Conservation (phyloP, 495 filamentous ascomycete genomes). For the Rhypophila decipiens region DNA sequence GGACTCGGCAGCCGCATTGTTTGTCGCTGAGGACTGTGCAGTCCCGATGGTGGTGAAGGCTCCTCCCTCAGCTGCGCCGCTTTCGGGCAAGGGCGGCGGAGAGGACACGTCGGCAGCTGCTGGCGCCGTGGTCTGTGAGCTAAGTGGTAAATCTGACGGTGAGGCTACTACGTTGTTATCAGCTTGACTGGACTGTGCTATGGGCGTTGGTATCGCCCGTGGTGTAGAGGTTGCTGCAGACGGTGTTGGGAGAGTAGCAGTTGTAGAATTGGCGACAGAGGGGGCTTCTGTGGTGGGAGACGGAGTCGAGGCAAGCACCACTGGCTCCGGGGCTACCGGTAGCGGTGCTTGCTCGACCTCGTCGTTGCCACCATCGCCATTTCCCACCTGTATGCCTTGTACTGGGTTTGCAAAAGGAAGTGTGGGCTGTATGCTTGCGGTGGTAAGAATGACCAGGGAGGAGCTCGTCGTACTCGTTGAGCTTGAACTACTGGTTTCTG, state of each 20-base stretch:
- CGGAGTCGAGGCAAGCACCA: background rate
- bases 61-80: constrained; percentile 7
- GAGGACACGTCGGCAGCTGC: constrained; percentile 7
- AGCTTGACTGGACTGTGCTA: constrained; percentile 24
- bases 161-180: constrained; percentile 27
- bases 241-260: constrained; percentile 18
- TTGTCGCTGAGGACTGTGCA: constrained; percentile 11
- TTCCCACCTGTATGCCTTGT: constrained; percentile 12
- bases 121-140: constrained; percentile 9
- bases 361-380: background rate
- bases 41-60: constrained; percentile 18
- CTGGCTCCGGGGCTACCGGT: background rate
- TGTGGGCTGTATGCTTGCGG: constrained; percentile 12
- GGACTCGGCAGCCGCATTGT: constrained; percentile 8
- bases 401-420: constrained; percentile 4
- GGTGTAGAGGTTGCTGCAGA: constrained; percentile 13
- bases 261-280: constrained; percentile 11
- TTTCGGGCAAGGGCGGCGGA: constrained; percentile 9
- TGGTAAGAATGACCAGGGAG: constrained; percentile 13
- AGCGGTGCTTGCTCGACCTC: constrained; percentile 3
- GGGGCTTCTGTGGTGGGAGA: constrained; percentile 9
- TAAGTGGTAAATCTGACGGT: constrained; percentile 6
- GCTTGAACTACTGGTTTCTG: constrained; percentile 6
- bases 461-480: constrained; percentile 31
- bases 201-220: constrained; percentile 13